Evolutionary conservation across 2,329 filamentous ascomycete species (phyloP).

Genomic region (Coniochaeta prunicola): DNA sequence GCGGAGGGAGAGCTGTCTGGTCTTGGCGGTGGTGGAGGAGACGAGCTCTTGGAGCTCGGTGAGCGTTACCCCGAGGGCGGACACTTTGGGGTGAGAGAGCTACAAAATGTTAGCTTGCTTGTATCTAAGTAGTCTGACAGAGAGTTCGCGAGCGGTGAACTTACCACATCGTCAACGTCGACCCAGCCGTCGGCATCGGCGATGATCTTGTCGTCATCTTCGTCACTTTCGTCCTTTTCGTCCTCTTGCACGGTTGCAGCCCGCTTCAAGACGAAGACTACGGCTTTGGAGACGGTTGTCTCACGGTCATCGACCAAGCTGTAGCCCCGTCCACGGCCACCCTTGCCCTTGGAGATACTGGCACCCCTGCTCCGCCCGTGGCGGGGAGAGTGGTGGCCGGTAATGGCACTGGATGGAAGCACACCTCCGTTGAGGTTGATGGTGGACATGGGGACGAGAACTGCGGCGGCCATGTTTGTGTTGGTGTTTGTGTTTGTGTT

Average conservation of each 20-base stretch:
- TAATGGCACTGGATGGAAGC: constrained; percentile 25
- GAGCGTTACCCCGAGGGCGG: constrained; percentile 25
- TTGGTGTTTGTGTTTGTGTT: constrained; percentile 2
- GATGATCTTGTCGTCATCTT: constrained; percentile 21
- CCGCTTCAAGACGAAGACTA: constrained; percentile 33
- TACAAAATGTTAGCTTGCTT: constrained; percentile 6
- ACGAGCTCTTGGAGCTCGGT: constrained; percentile 27
- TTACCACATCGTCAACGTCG: constrained; percentile 28
- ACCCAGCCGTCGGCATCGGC: constrained; percentile 33
- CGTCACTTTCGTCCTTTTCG: constrained; percentile 16
- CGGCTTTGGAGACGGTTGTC: constrained; percentile 29
- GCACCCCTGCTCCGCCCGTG: constrained; percentile 30
- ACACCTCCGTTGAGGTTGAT: constrained; percentile 27
- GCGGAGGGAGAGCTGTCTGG: constrained; percentile 24
- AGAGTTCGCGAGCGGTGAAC: constrained; percentile 11
- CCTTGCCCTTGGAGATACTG: constrained; percentile 28
- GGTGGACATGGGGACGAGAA: constrained; percentile 24
- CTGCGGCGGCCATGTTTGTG: constrained; percentile 22
- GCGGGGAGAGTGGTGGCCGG: constrained; percentile 23
- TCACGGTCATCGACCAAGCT: constrained; percentile 33
- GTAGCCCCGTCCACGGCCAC: constrained; percentile 26
- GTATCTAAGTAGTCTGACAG: neutral
- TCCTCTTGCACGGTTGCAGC: constrained; percentile 23
- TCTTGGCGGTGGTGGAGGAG: constrained; percentile 20
- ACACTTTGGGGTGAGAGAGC: constrained; percentile 27